phyloP scores from a whole-genome alignment of 1,139 yeast genomes.

The Geotrichum phurueaensis region DNA sequence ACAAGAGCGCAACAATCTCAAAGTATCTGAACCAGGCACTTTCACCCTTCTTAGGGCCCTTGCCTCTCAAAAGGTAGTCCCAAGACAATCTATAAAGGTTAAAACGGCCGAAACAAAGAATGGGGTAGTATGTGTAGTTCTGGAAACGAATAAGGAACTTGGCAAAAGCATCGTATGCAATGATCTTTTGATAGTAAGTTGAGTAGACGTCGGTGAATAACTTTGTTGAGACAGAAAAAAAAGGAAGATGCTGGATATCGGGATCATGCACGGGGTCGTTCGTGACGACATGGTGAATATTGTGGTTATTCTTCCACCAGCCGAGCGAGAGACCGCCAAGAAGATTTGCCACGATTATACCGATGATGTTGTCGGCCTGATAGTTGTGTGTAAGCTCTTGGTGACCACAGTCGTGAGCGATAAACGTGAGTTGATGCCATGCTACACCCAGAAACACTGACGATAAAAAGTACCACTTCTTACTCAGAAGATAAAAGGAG shows the following conservation, averaged over 20 bases:
- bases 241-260: constrained; percentile 87
- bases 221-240: constrained; percentile 76
- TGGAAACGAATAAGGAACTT: constrained; percentile 55
- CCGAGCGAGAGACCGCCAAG: constrained; percentile 85
- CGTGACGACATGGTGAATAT: constrained; percentile 81
- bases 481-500: constrained; percentile 44
- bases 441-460: constrained; percentile 67
- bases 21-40: constrained; percentile 84
- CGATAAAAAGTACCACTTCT: constrained; percentile 44
- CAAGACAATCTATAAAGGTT: constrained; percentile 77
- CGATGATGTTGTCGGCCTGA: constrained; percentile 69
- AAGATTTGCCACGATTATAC: constrained; percentile 68
- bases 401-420: constrained; percentile 90
- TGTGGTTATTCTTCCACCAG: constrained; percentile 94
- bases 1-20: constrained; percentile 62
- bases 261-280: constrained; percentile 93
- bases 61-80: constrained; percentile 63
- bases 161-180: constrained; percentile 66
- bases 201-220: constrained; percentile 65
- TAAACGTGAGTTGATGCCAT: constrained; percentile 87
- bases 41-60: constrained; percentile 72
- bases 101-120: constrained; percentile 77
- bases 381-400: constrained; percentile 75
- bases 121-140: constrained; percentile 67
- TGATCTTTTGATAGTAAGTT: constrained; percentile 64